Evolutionary conservation across 2,329 filamentous ascomycete species (phyloP).

Genomic region (Aspergillus carbonarius): DNA sequence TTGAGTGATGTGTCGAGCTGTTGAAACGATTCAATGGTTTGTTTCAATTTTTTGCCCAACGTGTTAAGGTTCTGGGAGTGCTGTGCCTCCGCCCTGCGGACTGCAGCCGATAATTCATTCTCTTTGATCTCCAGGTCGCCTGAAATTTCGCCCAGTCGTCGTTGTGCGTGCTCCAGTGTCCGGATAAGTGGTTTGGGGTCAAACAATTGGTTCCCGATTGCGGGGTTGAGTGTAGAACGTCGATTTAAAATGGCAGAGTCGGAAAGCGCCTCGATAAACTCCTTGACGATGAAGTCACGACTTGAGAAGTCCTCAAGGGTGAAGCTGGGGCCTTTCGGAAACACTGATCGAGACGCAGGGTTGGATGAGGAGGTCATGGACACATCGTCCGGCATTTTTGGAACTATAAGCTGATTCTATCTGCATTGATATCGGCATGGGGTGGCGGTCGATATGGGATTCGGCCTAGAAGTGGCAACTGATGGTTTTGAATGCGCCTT

Average conservation of each 20-base stretch:
- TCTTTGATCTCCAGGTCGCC: slow-evolving; percentile 88
- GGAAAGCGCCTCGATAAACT: slow-evolving; percentile 92
- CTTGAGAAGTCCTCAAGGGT: slow-evolving; percentile 83
- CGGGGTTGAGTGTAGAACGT: slow-evolving; percentile 63
- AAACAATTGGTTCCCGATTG: slow-evolving; percentile 58
- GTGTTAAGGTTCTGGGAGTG: slow-evolving; percentile 89
- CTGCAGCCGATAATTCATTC: slow-evolving; percentile 85
- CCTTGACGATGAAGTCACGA: slow-evolving; percentile 95
- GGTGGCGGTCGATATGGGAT: neutral
- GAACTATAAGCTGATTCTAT: slow-evolving; percentile 9
- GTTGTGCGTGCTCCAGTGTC: slow-evolving; percentile 75
- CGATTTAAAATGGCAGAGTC: slow-evolving; percentile 77
- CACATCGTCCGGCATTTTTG: slow-evolving; percentile 40
- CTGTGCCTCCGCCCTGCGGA: slow-evolving; percentile 85
- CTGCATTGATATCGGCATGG: neutral
- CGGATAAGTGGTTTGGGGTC: slow-evolving; percentile 96
- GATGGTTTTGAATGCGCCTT: neutral
- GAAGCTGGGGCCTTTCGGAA: slow-evolving; percentile 77
- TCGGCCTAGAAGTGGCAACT: neutral
- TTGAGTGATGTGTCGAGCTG: slow-evolving; percentile 81
- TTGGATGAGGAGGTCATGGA: slow-evolving; percentile 42
- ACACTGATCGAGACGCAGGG: slow-evolving; percentile 63
- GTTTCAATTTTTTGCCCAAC: slow-evolving; percentile 82
- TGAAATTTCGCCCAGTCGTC: slow-evolving; percentile 51
- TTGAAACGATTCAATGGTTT: slow-evolving; percentile 90